Evolutionary conservation across 2,329 filamentous ascomycete species (phyloP).

Genomic region (Tolypocladium ophioglossoides): DNA sequence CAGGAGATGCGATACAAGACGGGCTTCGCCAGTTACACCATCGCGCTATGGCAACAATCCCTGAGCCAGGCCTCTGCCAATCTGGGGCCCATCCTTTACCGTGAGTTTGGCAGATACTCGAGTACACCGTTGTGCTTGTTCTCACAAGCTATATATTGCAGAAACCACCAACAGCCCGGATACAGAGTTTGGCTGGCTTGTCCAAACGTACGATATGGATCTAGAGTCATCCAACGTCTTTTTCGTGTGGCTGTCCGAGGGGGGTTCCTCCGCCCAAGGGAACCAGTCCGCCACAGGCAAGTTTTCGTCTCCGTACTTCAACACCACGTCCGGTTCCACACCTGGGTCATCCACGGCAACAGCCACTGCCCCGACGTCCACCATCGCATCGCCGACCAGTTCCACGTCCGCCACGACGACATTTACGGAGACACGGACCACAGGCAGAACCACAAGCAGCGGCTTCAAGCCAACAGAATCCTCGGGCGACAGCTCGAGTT

Average conservation of each 20-base stretch:
- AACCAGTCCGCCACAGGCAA: background rate
- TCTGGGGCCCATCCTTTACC: conserved; percentile 5
- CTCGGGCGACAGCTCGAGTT: background rate
- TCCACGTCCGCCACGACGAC: background rate
- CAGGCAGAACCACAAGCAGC: background rate
- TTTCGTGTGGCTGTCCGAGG: conserved; percentile 13
- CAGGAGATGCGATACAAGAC: conserved; percentile 13
- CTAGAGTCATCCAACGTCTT: conserved; percentile 6
- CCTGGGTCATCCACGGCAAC: background rate
- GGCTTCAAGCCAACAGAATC: background rate
- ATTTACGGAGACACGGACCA: background rate
- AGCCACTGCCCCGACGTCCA: too few relatives aligned
- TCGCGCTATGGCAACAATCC: conserved; percentile 14
- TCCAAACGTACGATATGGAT: conserved; percentile 7
- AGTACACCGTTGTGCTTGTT: background rate
- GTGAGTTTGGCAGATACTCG: conserved; percentile 1
- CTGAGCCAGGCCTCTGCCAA: conserved; percentile 2
- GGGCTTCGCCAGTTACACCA: conserved; percentile 10
- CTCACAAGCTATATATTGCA: background rate
- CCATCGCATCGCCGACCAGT: too few relatives aligned
- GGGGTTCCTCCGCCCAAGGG: conserved; percentile 4
- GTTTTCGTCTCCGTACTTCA: conserved; percentile 5
- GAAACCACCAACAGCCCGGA: conserved; percentile 5
- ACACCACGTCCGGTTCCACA: conserved; percentile 4
- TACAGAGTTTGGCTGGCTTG: conserved; percentile 7